Evolutionary conservation across 768 basidiomycete genomes (phyloP).

Genomic region (Dioszegia hungarica): DNA sequence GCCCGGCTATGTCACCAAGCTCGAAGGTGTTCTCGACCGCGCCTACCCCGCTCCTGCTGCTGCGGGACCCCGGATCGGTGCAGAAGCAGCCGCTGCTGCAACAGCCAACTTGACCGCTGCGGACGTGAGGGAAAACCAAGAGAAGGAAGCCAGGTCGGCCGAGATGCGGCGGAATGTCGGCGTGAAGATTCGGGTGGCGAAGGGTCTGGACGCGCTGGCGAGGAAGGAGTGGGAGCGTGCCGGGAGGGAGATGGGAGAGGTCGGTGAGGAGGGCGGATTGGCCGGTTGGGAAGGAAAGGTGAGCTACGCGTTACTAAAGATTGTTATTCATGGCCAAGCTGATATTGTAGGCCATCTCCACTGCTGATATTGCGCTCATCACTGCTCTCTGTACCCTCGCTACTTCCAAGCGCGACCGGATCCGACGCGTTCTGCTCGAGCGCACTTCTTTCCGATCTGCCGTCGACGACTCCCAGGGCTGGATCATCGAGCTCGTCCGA

Average conservation of each 20-base stretch:
- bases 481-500: constrained; percentile 77
- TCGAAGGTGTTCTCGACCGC: constrained; percentile 82
- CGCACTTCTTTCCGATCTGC: constrained; percentile 65
- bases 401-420: constrained; percentile 62
- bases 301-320: constrained; percentile 4
- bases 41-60: constrained; percentile 16
- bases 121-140: constrained; percentile 31
- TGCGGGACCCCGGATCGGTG: constrained; percentile 1
- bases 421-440: constrained; percentile 62
- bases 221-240: constrained; percentile 74
- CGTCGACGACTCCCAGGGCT: constrained; percentile 74
- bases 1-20: constrained; percentile 89
- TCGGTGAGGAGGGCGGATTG: constrained; percentile 55
- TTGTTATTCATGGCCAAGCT: background rate
- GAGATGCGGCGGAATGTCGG: constrained; percentile 65
- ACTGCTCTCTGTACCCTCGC: constrained; percentile 79
- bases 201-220: constrained; percentile 69
- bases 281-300: constrained; percentile 76
- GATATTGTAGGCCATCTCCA: constrained; percentile 61
- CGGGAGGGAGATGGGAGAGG: constrained; percentile 64
- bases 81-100: constrained; percentile 19
- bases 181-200: constrained; percentile 75
- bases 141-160: constrained; percentile 53
- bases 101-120: constrained; percentile 38
- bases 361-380: constrained; percentile 81